phyloP scores from a whole-genome alignment of 345 rosid genomes.

The Raphanus sativus region DNA sequence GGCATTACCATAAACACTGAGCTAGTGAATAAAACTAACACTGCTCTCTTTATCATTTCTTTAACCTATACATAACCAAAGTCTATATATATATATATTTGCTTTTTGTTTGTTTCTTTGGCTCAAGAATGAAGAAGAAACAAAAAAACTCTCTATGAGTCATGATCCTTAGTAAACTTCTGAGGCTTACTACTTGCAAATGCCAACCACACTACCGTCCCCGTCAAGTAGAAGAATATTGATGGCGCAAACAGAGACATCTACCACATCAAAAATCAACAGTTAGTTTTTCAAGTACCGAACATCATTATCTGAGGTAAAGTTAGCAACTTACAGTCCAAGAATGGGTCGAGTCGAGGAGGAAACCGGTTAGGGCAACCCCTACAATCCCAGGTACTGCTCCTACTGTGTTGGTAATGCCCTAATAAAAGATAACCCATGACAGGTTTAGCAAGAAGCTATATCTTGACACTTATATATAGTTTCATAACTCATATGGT shows the following conservation, averaged over 20 bases:
- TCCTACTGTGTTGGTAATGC: conserved; percentile 87
- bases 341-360: conserved; percentile 88
- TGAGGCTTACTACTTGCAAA: conserved; percentile 92
- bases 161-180: conserved; percentile 52
- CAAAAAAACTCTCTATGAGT: conserved; percentile 27
- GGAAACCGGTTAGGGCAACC: conserved; percentile 87
- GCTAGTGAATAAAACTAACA: conserved; percentile 2
- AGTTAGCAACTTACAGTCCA: conserved; percentile 79
- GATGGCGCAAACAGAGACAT: conserved; percentile 81
- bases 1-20: not conserved
- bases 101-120: not conserved
- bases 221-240: conserved; percentile 90
- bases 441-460: not conserved
- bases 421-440: conserved; percentile 41
- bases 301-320: not conserved
- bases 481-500: not conserved
- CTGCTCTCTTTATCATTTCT: conserved; percentile 22
- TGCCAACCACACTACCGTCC: conserved; percentile 79
- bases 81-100: not conserved
- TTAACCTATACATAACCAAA: conserved; percentile 29
- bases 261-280: conserved; percentile 33
- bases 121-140: not conserved
- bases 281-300: not conserved
- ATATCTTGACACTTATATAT: not conserved
- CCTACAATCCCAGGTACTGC: conserved; percentile 93